Evolutionary conservation across 352 stramenopile species (phyloP).

Genomic region (Phytophthora niederhauseri): DNA sequence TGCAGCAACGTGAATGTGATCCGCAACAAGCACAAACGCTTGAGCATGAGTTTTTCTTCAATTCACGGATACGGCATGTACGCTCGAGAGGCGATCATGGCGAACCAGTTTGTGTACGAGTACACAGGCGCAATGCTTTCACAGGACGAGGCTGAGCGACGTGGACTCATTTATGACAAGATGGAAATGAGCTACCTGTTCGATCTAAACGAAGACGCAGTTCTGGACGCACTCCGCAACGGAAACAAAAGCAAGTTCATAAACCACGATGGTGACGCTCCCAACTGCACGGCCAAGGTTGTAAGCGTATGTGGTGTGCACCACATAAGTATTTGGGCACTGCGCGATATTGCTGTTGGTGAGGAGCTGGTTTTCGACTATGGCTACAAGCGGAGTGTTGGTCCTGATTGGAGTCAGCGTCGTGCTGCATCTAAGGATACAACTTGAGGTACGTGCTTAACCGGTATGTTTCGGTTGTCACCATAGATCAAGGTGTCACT

Average conservation of each 20-base stretch:
- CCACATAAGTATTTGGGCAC: slow-evolving; percentile 90
- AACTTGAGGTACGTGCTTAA: slow-evolving; percentile 16
- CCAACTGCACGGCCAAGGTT: slow-evolving; percentile 82
- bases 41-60: slow-evolving; percentile 50
- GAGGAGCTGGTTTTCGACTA: slow-evolving; percentile 75
- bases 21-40: slow-evolving; percentile 35
- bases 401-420: slow-evolving; percentile 61
- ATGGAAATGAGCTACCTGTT: slow-evolving; percentile 90
- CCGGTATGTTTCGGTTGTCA: background rate
- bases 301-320: slow-evolving; percentile 87
- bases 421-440: slow-evolving; percentile 9
- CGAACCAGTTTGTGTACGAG: slow-evolving; percentile 66
- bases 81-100: slow-evolving; percentile 46
- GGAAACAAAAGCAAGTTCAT: slow-evolving; percentile 94
- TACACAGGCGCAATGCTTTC: slow-evolving; percentile 63
- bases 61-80: slow-evolving; percentile 66
- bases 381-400: slow-evolving; percentile 59
- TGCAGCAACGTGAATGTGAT: slow-evolving; percentile 37
- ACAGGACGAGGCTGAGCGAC: slow-evolving; percentile 64
- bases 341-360: slow-evolving; percentile 75
- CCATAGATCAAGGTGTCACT: background rate
- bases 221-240: slow-evolving; percentile 87
- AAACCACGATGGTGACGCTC: slow-evolving; percentile 66
- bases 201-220: slow-evolving; percentile 88
- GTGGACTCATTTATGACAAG: slow-evolving; percentile 83